Evolutionary conservation across 176 grass and related monocot genomes (phyloP).

Genomic region (sorghum (Sorghum bicolor)): DNA sequence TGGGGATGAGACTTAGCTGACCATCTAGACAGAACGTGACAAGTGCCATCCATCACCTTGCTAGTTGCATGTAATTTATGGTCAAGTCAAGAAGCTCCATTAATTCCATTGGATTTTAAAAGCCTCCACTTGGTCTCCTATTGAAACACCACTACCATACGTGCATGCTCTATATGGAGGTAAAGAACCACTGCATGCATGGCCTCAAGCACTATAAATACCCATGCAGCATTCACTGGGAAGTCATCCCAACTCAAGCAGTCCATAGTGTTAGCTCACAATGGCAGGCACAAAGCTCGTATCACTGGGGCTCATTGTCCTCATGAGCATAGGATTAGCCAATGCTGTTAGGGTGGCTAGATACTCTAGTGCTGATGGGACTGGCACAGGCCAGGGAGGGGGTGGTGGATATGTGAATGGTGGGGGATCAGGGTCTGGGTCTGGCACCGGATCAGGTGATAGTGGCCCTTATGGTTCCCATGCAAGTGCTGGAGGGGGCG

Average conservation of each 20-base stretch:
- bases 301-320: constrained; percentile 12
- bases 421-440: too few relatives aligned
- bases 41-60: not conserved
- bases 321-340: constrained; percentile 10
- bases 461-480: too few relatives aligned
- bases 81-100: not conserved
- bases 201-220: constrained; percentile 23
- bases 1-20: too few relatives aligned
- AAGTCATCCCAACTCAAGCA: not conserved
- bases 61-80: not conserved
- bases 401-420: too few relatives aligned
- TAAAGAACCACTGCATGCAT: not conserved
- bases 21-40: not conserved
- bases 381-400: not conserved
- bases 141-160: not conserved
- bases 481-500: too few relatives aligned
- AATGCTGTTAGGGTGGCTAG: constrained; percentile 4
- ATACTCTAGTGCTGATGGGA: constrained; percentile 7
- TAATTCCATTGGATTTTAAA: not conserved
- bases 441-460: too few relatives aligned
- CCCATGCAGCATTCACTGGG: not conserved
- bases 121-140: not conserved
- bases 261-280: not conserved
- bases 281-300: not conserved
- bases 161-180: not conserved